Evolutionary conservation across 371 early-diverging fungal species (phyloP), one percentile per base, ranked within the genome.

Genomic region (Mucor irregularis): DNA sequence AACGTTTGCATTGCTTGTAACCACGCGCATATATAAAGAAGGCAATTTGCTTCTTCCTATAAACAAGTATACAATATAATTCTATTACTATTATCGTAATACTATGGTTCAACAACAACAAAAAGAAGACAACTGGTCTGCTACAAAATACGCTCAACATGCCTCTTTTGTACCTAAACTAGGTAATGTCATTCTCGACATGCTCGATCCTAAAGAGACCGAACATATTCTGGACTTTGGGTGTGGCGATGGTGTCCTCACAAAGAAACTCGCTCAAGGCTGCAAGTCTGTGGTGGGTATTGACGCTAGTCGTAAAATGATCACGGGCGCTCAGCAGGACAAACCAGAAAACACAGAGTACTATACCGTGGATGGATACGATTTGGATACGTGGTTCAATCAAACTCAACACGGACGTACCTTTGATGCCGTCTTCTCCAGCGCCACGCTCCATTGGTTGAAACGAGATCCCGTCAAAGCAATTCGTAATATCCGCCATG

Each of bases 381-480:
- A 78, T 29, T 54, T 86, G 4, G 60, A 52, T 5, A 67, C 56
- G 7, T 78, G 84, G 74, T 64, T 73, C 49, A 66, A 70, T 24
- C 13, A 14, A 4, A 51, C 69, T 1, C 68, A 71, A 26, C 56
- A 66, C 0, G 39, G 52, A 13, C 17, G 45, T 24, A 44, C 45
- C 16, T 85, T 83, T 67, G 87, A 87, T 52, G 80, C 81, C 0
- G 84, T 87, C 0, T 84, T 85, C 53, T 82, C 84, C 0, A 85
- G 74, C 53, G 87, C 86, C 17, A 87, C 86, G 1, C 58, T 89
- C 11, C 91, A 90, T 58, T 90, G 89, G 91, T 80, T 90, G 71
- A 88, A 82, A 40, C 29, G 53, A 9, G 81, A 86, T 42, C 88
- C 87, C 8, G 69, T 57, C 10, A 73, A 79, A 21, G 87, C 82